Evolutionary conservation across 192 early-diverging fungal species (phyloP).

Genomic region (Backusella tuberculispora): DNA sequence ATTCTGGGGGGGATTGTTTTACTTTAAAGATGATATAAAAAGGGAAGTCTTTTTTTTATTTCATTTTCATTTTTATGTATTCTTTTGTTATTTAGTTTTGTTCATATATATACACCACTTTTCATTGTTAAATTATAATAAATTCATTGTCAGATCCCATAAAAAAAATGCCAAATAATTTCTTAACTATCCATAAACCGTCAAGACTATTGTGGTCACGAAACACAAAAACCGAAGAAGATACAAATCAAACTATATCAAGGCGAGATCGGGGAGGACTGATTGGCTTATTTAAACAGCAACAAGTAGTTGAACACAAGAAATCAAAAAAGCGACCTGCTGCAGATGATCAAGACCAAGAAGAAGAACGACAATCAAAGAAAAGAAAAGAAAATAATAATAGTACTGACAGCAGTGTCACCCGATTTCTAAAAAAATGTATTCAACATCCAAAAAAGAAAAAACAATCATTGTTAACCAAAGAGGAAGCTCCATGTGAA

Average conservation of each 20-base stretch:
- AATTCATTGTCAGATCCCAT: background rate
- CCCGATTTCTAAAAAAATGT: background rate
- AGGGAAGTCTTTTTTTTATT: background rate
- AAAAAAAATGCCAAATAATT: background rate
- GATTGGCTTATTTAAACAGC: background rate
- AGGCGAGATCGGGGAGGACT: background rate
- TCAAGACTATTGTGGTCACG: conserved; percentile 8
- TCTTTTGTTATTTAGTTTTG: background rate
- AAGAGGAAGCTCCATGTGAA: background rate
- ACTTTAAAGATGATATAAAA: conserved; percentile 17
- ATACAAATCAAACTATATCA: background rate
- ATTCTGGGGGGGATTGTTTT: conserved; percentile 2
- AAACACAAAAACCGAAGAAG: background rate
- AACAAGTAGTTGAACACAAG: background rate
- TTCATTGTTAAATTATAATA: background rate
- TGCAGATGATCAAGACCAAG: background rate
- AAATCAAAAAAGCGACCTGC: conserved; percentile 1
- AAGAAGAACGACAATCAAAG: background rate
- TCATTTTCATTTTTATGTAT: background rate
- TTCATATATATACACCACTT: background rate
- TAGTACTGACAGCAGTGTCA: background rate
- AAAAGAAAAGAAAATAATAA: background rate
- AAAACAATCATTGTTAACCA: no score
- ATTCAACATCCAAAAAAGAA: background rate
- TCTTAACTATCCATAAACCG: conserved; percentile 9